phyloP scores from a whole-genome alignment of 805 yeast species.

The Yueomyces sp. region DNA sequence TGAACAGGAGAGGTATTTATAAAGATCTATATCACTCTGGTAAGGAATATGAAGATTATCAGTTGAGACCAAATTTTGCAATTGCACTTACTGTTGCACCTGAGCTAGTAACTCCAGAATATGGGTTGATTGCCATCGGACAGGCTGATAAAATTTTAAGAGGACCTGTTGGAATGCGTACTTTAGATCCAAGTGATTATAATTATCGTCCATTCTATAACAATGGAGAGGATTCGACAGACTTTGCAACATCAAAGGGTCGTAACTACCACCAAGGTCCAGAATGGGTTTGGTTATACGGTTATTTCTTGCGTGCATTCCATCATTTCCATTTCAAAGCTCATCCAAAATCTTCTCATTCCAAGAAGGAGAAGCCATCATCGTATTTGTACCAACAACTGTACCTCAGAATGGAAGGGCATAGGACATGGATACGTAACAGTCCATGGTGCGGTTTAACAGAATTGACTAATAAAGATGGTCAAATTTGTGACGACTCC shows the following conservation, averaged over 20 bases:
- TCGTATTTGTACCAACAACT: constrained; percentile 44
- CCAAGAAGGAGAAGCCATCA: constrained; percentile 27
- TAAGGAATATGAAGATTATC: constrained; percentile 87
- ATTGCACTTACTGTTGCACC: constrained; percentile 94
- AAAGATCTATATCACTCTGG: constrained; percentile 76
- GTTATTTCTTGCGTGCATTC: constrained; percentile 76
- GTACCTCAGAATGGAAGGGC: constrained; percentile 47
- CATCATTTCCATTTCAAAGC: constrained; percentile 35
- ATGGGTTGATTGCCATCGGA: constrained; percentile 52
- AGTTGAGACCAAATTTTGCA: constrained; percentile 81
- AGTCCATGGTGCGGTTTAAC: constrained; percentile 91
- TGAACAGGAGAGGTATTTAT: constrained; percentile 88
- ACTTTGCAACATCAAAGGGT: constrained; percentile 89
- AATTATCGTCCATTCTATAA: constrained; percentile 84
- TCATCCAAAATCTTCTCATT: constrained; percentile 25
- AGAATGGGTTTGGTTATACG: constrained; percentile 92
- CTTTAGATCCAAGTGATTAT: constrained; percentile 84
- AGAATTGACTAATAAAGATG: constrained; percentile 83
- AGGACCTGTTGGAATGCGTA: constrained; percentile 86
- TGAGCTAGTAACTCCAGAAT: constrained; percentile 55
- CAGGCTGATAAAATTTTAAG: constrained; percentile 62
- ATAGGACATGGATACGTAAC: constrained; percentile 54
- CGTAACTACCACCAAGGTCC: constrained; percentile 98
- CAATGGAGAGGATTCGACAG: constrained; percentile 67
- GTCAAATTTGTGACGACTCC: constrained; percentile 68